Evolutionary conservation across 768 basidiomycete genomes (phyloP), one percentile per base, ranked within the genome.

Genomic region (Panus rudis): DNA sequence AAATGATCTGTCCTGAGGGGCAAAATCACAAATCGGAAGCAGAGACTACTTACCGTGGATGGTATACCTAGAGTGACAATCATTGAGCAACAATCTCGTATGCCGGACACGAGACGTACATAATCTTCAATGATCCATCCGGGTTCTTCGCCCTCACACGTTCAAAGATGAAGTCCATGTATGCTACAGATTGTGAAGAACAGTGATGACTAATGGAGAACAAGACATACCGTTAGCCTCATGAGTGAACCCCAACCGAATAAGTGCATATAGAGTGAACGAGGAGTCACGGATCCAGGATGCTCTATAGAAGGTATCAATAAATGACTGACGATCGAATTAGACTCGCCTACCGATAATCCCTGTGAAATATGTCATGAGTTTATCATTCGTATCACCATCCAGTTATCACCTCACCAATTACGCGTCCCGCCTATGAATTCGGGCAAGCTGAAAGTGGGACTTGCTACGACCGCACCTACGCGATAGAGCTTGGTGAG

Each of bases 201-300:
- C 6, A 39, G 26, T 13, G 13, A 52, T 33, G 50, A 24, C 14
- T 10, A 40, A 4, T 26, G 33, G 21, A 25, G 32, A 16, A 31
- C 30, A 11, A 10, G 10, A 60, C 70, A n/a, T 43, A 89, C 89
- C 76, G 50, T 89, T 84, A 0, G 91, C 91, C 58, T 99, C 94
- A 16, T 86, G 75, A 0, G 92, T 97, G 64, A 93, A 97, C 0
- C 94, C 96, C 1, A 98, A 74, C 28, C 96, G 75, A 45, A 98
- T 83, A 28, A 97, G 73, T 0, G 93, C 94, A 56, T 98, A 99
- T 4, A 98, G 74, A 1, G 91, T 92, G 70, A 99, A 99, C 0
- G 87, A 89, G 0, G 92, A 84, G 57, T 99, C 94, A n/a, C 94
- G 81, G 55, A 97, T 90, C 87, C 88, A 91, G 1, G 84, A 87